Conservation (phyloP, 108 stramenopile genomes). For the Schizochytrium sp. region DNA sequence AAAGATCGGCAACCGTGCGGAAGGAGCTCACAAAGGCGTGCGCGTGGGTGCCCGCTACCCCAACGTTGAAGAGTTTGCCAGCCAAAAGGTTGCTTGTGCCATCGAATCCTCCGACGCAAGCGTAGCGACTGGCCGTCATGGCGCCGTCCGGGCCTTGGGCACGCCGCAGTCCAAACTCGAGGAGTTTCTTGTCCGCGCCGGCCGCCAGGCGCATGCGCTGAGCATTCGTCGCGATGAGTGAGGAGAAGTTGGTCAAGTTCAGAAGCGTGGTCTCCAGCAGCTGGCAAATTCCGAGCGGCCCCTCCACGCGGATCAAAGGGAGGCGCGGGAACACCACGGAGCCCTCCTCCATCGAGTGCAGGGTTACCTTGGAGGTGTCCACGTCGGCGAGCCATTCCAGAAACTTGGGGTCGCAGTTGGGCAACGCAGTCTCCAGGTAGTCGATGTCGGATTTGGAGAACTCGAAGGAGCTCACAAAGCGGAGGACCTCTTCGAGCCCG, state of each 20-base stretch:
- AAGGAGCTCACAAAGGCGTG: slow-evolving; percentile 90
- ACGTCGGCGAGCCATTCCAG: slow-evolving; percentile 67
- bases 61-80: slow-evolving; percentile 69
- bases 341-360: slow-evolving; percentile 75
- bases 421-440: slow-evolving; percentile 62
- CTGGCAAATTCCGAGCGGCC: slow-evolving; percentile 79
- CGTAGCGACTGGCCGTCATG: slow-evolving; percentile 79
- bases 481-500: slow-evolving; percentile 78
- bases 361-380: slow-evolving; percentile 58
- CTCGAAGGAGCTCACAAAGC: slow-evolving; percentile 56
- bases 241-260: slow-evolving; percentile 84
- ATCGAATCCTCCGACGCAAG: slow-evolving; percentile 87
- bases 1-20: slow-evolving; percentile 59
- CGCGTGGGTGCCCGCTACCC: slow-evolving; percentile 85
- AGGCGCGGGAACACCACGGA: slow-evolving; percentile 70
- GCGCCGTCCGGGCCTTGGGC: slow-evolving; percentile 97
- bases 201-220: slow-evolving; percentile 87
- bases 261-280: slow-evolving; percentile 90
- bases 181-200: slow-evolving; percentile 50
- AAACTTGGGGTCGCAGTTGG: slow-evolving; percentile 63
- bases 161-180: slow-evolving; percentile 93
- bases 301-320: slow-evolving; percentile 45
- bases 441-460: slow-evolving; percentile 68
- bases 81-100: slow-evolving; percentile 89
- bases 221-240: slow-evolving; percentile 83